phyloP scores from a whole-genome alignment of 2,329 filamentous ascomycete species.

The Fusarium beomiforme region DNA sequence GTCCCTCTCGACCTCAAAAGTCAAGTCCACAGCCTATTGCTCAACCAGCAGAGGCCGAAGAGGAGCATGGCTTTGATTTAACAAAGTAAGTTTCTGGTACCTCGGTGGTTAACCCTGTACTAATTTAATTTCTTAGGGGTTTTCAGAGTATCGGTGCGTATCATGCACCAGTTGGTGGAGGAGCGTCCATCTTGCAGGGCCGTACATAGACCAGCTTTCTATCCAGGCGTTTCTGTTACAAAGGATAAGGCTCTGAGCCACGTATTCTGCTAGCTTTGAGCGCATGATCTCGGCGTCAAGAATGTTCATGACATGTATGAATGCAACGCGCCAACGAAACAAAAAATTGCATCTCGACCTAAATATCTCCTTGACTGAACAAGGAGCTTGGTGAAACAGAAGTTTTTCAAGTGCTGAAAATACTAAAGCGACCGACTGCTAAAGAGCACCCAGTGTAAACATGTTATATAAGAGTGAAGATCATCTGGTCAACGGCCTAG shows the following conservation, averaged over 20 bases:
- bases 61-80: slow-evolving; percentile 67
- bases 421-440: neutral
- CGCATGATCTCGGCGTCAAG: slow-evolving; percentile 1
- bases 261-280: slow-evolving; percentile 5
- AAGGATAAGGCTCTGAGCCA: slow-evolving; percentile 6
- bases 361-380: neutral
- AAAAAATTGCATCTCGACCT: neutral
- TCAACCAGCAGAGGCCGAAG: slow-evolving; percentile 50
- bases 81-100: slow-evolving; percentile 59
- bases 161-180: slow-evolving; percentile 63
- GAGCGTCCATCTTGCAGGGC: slow-evolving; percentile 55
- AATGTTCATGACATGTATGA: slow-evolving; percentile 29
- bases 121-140: slow-evolving; percentile 55
- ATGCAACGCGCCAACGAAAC: slow-evolving; percentile 25
- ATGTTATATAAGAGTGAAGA: slow-evolving; percentile 43
- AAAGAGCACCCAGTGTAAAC: slow-evolving; percentile 11
- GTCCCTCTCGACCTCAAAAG: slow-evolving; percentile 58
- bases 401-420: neutral
- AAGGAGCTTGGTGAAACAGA: neutral
- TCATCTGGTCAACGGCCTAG: slow-evolving; percentile 34
- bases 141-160: slow-evolving; percentile 74
- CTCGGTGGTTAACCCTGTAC: neutral
- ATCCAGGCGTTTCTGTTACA: slow-evolving; percentile 9
- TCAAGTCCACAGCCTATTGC: slow-evolving; percentile 41
- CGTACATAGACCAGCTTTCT: slow-evolving; percentile 38